A percentile compares a stretch with the other conserved stretches of the same genome.
Conservation (phyloP, 257 asterid species). For the Solanum chilense region DNA sequence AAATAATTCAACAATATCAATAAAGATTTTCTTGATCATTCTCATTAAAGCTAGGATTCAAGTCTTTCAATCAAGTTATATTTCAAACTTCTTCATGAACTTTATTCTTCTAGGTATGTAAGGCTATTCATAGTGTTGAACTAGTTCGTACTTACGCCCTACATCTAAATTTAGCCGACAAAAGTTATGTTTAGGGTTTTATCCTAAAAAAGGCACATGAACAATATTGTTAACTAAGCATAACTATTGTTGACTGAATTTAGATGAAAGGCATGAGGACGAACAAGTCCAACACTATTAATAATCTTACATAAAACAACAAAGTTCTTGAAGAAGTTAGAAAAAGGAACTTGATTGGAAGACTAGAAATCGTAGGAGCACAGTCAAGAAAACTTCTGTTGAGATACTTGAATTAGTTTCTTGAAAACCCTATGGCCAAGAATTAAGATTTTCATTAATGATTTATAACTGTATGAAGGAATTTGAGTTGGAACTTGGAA, state of each 20-base stretch:
- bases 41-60: background rate
- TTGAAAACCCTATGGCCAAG: background rate
- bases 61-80: background rate
- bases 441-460: background rate
- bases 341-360: background rate
- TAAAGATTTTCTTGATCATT: no score
- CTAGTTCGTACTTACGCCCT: background rate
- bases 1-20: no score
- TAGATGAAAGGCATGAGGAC: background rate
- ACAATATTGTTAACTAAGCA: no score
- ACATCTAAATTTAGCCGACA: background rate
- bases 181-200: no score
- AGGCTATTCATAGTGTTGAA: background rate
- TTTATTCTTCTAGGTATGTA: background rate
- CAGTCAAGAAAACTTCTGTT: no score
- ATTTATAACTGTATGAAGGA: background rate
- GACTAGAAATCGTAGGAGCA: background rate
- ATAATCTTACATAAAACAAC: background rate
- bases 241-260: background rate
- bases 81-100: background rate
- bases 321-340: background rate
- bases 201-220: no score
- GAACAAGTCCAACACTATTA: background rate
- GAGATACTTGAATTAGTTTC: background rate
- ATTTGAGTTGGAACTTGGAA: no score